phyloP scores from a whole-genome alignment of 2,329 filamentous ascomycete genomes.

The Claviceps monticola region DNA sequence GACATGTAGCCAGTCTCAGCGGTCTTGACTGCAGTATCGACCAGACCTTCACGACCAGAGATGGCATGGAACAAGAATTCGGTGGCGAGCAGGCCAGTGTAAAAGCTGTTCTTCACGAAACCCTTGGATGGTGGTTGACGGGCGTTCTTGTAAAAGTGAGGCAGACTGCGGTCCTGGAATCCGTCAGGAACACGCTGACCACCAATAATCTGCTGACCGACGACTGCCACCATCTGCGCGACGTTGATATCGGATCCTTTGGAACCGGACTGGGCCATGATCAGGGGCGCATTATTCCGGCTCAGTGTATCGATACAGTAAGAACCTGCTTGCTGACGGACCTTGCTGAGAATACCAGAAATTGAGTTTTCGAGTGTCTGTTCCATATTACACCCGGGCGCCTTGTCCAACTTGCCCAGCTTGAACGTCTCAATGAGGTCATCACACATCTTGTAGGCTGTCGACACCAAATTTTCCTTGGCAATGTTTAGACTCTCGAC shows the following conservation, averaged over 20 bases:
- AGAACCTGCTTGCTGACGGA: slow-evolving; percentile 80
- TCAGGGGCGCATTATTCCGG: slow-evolving; percentile 78
- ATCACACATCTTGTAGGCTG: slow-evolving; percentile 70
- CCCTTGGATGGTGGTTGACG: slow-evolving; percentile 90
- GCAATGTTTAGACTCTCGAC: slow-evolving; percentile 53
- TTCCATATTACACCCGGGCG: slow-evolving; percentile 80
- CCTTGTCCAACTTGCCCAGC: slow-evolving; percentile 67
- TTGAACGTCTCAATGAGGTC: slow-evolving; percentile 72
- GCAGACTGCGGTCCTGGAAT: slow-evolving; percentile 88
- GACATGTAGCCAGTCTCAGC: slow-evolving; percentile 99
- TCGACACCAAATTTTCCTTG: slow-evolving; percentile 63
- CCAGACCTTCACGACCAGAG: slow-evolving; percentile 92
- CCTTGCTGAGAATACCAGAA: slow-evolving; percentile 80
- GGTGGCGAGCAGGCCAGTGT: slow-evolving; percentile 73
- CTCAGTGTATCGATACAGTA: slow-evolving; percentile 85
- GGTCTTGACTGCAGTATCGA: slow-evolving; percentile 98
- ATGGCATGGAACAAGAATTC: slow-evolving; percentile 98
- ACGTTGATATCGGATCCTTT: slow-evolving; percentile 98
- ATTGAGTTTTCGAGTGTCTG: slow-evolving; percentile 83
- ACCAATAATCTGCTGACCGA: slow-evolving; percentile 96
- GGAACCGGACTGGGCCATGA: slow-evolving; percentile 95
- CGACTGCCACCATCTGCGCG: slow-evolving; percentile 94
- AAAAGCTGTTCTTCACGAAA: slow-evolving; percentile 96
- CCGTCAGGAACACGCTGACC: slow-evolving; percentile 86
- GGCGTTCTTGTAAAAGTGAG: slow-evolving; percentile 89